Percentiles rank a stretch among this genome's conserved stretches.
Evolutionary conservation across 805 yeast genomes (phyloP).

Genomic region (Cyberlindnera euphorbiiphila): DNA sequence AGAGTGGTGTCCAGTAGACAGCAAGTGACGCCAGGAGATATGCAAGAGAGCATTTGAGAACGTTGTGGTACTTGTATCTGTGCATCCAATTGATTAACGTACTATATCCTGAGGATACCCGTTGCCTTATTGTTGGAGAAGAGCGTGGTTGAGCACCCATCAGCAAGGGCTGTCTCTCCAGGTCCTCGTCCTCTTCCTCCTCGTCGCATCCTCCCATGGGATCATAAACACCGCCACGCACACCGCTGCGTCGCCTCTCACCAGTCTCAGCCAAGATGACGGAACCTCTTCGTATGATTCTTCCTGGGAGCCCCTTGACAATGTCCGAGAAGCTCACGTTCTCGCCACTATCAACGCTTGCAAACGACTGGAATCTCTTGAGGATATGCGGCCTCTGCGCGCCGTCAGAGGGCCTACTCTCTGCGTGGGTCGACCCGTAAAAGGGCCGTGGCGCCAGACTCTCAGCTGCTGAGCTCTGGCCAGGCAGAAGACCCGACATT

Average conservation of each 20-base stretch:
- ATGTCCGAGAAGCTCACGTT: conserved; percentile 13
- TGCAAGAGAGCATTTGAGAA: conserved; percentile 68
- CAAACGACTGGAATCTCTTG: conserved; percentile 22
- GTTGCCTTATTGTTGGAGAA: neutral
- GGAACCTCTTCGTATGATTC: conserved; percentile 30
- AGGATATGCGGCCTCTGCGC: conserved; percentile 11
- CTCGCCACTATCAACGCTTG: conserved; percentile 20
- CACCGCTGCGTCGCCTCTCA: conserved; percentile 22
- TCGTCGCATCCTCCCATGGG: too few species aligned
- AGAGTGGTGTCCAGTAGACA: conserved; percentile 53
- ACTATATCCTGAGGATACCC: neutral
- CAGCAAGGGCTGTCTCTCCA: conserved; percentile 19
- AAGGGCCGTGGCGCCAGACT: conserved; percentile 1
- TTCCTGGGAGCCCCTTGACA: conserved; percentile 14
- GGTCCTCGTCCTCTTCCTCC: conserved; percentile 14
- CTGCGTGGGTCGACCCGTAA: neutral
- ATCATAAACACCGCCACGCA: too few species aligned
- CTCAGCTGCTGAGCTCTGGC: too few species aligned
- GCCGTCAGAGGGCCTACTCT: neutral
- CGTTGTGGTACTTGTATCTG: conserved; percentile 25
- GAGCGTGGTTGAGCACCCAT: conserved; percentile 3
- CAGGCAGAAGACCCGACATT: too few species aligned
- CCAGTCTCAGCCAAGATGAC: conserved; percentile 45
- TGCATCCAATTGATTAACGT: conserved; percentile 1
- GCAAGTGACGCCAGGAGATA: conserved; percentile 70